Evolutionary conservation across 805 yeast species (phyloP).

Genomic region (Barnettozyma californica): DNA sequence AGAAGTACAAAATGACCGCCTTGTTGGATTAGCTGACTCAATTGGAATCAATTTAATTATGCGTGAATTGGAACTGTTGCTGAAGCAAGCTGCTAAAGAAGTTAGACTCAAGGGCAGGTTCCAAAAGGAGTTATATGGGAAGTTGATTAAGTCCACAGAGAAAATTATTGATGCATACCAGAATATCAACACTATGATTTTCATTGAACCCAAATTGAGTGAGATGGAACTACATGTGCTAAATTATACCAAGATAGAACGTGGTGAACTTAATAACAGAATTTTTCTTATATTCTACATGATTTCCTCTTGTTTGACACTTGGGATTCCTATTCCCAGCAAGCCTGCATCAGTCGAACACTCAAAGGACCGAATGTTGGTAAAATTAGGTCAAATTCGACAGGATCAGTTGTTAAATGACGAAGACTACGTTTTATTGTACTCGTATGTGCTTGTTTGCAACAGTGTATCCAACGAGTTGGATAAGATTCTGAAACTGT

Average conservation of each 20-base stretch:
- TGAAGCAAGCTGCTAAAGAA: slow-evolving; percentile 73
- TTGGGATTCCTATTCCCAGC: slow-evolving; percentile 74
- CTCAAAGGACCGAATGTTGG: slow-evolving; percentile 63
- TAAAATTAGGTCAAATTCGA: slow-evolving; percentile 58
- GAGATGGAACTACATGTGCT: slow-evolving; percentile 53
- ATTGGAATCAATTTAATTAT: slow-evolving; percentile 48
- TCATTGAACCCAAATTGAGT: slow-evolving; percentile 50
- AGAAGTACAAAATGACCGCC: slow-evolving; percentile 28
- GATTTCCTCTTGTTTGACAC: slow-evolving; percentile 67
- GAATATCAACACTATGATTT: slow-evolving; percentile 63
- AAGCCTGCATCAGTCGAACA: slow-evolving; percentile 75
- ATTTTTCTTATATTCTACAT: slow-evolving; percentile 73
- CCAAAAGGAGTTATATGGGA: slow-evolving; percentile 47
- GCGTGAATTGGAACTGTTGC: slow-evolving; percentile 51
- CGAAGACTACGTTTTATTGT: slow-evolving; percentile 72
- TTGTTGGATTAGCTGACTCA: slow-evolving; percentile 24
- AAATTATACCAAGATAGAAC: slow-evolving; percentile 46
- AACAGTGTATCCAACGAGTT: slow-evolving; percentile 61
- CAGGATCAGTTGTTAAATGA: slow-evolving; percentile 38
- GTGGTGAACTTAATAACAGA: slow-evolving; percentile 65
- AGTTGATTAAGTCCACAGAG: slow-evolving; percentile 50
- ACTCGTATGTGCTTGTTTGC: slow-evolving; percentile 70
- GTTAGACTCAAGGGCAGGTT: slow-evolving; percentile 70
- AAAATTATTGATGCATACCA: slow-evolving; percentile 70
- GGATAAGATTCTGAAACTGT: slow-evolving; percentile 46